Conservation (phyloP, 73 alveolate genomes). For the Tetrahymena elliotti region DNA sequence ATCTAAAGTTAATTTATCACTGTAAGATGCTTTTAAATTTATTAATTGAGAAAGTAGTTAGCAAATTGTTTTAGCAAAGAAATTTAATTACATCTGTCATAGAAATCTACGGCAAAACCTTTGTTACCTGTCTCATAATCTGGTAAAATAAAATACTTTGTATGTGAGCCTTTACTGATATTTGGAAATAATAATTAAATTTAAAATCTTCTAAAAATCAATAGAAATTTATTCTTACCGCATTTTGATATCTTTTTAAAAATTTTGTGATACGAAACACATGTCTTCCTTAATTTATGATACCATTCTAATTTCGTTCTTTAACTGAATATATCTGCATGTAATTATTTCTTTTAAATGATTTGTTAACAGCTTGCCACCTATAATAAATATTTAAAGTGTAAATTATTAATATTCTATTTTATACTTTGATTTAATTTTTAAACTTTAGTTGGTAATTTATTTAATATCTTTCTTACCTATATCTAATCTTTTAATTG, state of each 20-base stretch:
- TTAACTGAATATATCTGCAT: constrained; percentile 14
- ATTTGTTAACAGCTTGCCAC: constrained; percentile 27
- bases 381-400: background rate
- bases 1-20: constrained; percentile 9
- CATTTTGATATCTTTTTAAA: constrained; percentile 19
- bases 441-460: too few species aligned
- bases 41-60: background rate
- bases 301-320: constrained; percentile 9
- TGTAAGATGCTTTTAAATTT: background rate
- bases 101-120: constrained; percentile 28
- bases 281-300: constrained; percentile 18
- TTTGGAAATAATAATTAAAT: too few species aligned
- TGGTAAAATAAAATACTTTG: constrained; percentile 18
- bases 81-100: background rate
- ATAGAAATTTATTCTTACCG: background rate
- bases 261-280: constrained; percentile 12
- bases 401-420: background rate
- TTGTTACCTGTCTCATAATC: constrained; percentile 16
- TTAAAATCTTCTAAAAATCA: background rate
- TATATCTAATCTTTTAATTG: constrained; percentile 19
- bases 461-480: background rate
- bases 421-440: background rate
- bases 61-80: background rate
- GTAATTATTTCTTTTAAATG: constrained; percentile 21
- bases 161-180: background rate